A percentile compares a stretch with the other conserved stretches of the same genome.
These are phyloP conservation scores for Malassezia pachydermatis DNA, from an alignment of 1,284 basidiomycete genomes.

Conservation along the genomic window DNA sequence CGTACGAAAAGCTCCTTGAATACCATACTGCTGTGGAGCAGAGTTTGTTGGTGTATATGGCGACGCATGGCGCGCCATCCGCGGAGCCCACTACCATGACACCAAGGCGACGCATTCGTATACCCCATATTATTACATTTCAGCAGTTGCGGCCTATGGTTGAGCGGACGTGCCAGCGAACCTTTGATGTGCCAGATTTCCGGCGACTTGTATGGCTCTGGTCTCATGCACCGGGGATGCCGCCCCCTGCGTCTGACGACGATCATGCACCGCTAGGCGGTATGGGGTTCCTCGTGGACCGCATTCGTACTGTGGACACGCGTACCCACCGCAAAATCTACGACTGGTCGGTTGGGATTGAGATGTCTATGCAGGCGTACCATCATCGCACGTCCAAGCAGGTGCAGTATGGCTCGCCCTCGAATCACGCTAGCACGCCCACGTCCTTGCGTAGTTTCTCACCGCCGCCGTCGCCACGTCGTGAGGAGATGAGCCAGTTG, in stretches of 20 bases:
- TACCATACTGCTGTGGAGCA: conserved; percentile 38
- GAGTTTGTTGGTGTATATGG: conserved; percentile 38
- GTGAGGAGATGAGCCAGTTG: conserved; percentile 31
- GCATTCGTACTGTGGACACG: conserved; percentile 26
- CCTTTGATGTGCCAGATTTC: conserved; percentile 26
- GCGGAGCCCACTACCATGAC: conserved; percentile 8
- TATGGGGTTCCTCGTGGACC: conserved; percentile 29
- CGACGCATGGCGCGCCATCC: conserved; percentile 29
- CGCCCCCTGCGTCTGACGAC: not conserved
- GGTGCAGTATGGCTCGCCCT: conserved; percentile 23
- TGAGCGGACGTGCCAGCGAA: conserved; percentile 31
- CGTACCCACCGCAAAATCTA: conserved; percentile 20
- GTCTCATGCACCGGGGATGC: conserved; percentile 20
- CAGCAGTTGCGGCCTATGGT: conserved; percentile 32
- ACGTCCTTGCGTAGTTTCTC: too few relatives aligned
- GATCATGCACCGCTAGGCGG: conserved; percentile 13
- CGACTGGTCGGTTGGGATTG: conserved; percentile 36
- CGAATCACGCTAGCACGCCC: not conserved
- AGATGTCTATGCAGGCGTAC: conserved; percentile 17
- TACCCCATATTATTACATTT: conserved; percentile 37
- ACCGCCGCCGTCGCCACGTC: not conserved
- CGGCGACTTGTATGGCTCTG: conserved; percentile 31
- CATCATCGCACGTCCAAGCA: conserved; percentile 19
- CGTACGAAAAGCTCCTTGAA: conserved; percentile 27
- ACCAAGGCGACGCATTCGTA: conserved; percentile 21